A percentile compares a stretch with the other conserved stretches of the same genome.
Conservation (phyloP, 169 alveolate genomes). For the Cardiosporidium cionae region DNA sequence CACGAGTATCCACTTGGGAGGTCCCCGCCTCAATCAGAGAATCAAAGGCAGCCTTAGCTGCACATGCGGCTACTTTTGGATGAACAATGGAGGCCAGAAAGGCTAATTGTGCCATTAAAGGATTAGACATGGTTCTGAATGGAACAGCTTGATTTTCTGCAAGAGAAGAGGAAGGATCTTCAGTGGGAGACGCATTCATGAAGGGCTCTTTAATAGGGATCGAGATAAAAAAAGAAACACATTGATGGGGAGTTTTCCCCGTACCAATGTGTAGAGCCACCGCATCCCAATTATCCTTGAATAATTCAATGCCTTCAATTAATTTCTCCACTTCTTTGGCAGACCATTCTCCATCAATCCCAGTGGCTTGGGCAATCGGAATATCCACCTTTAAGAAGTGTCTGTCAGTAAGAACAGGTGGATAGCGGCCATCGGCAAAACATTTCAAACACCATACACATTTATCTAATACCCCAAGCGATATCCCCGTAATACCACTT, state of each 20-base stretch:
- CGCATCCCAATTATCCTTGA: constrained; percentile 45
- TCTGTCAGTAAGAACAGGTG: constrained; percentile 37
- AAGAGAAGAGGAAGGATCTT: too few species aligned
- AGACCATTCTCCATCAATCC: constrained; percentile 12
- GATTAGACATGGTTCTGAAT: constrained; percentile 39
- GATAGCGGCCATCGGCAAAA: constrained; percentile 44
- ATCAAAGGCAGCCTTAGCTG: constrained; percentile 44
- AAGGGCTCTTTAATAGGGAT: constrained; percentile 49
- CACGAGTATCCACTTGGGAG: too few species aligned
- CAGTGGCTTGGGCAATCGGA: constrained; percentile 5
- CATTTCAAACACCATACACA: constrained; percentile 52
- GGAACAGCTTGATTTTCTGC: too few species aligned
- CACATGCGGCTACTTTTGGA: constrained; percentile 48
- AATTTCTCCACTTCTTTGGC: constrained; percentile 3
- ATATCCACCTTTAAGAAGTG: constrained; percentile 36
- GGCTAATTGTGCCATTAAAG: constrained; percentile 43
- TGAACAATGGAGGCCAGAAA: constrained; percentile 39
- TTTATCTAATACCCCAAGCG: constrained; percentile 41
- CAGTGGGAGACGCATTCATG: too few species aligned
- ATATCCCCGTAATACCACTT: constrained; percentile 28
- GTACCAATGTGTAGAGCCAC: constrained; percentile 45
- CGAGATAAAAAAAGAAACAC: constrained; percentile 42
- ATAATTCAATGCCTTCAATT: constrained; percentile 38
- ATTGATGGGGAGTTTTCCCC: constrained; percentile 40
- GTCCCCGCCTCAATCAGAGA: not conserved